Evolutionary conservation across 1,284 basidiomycete species (phyloP).

Genomic region (Cutaneotrichosporon sp.): DNA sequence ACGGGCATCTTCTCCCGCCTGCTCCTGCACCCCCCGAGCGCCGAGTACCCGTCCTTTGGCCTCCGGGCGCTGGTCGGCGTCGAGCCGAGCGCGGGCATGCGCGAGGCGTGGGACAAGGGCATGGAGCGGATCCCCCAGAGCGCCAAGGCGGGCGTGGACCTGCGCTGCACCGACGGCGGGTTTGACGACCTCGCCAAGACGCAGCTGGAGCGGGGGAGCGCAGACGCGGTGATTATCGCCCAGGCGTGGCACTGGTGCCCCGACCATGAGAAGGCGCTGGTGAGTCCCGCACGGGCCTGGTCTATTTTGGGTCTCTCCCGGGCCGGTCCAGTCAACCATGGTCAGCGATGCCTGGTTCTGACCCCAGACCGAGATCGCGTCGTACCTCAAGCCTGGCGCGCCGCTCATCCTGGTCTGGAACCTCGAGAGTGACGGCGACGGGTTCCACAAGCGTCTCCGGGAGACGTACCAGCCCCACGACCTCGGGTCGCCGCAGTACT

Average conservation of each 20-base stretch:
- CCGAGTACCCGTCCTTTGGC: constrained; percentile 40
- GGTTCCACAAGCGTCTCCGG: constrained; percentile 31
- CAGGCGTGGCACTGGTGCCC: constrained; percentile 55
- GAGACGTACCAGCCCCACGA: constrained; percentile 40
- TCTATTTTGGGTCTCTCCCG: background rate
- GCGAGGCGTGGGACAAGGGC: constrained; percentile 42
- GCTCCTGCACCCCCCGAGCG: constrained; percentile 43
- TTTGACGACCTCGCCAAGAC: constrained; percentile 50
- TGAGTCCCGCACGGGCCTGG: constrained; percentile 28
- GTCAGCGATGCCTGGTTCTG: constrained; percentile 9
- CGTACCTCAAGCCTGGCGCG: constrained; percentile 49
- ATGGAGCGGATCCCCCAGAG: constrained; percentile 16
- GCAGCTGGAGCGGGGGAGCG: constrained; percentile 31
- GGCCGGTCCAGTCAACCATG: too few relatives aligned
- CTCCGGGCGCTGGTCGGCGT: constrained; percentile 47
- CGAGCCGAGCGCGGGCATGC: constrained; percentile 56
- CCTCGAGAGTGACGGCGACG: constrained; percentile 33
- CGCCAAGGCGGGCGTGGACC: constrained; percentile 11
- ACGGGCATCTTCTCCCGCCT: constrained; percentile 56
- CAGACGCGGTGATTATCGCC: constrained; percentile 52
- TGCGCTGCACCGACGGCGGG: constrained; percentile 42
- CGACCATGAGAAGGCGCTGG: constrained; percentile 46
- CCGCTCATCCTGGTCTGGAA: constrained; percentile 53
- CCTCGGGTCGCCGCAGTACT: constrained; percentile 49
- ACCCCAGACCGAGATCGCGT: constrained; percentile 42